Conservation (phyloP, 1,284 basidiomycete genomes). For the Trichosporon coremiiforme region DNA sequence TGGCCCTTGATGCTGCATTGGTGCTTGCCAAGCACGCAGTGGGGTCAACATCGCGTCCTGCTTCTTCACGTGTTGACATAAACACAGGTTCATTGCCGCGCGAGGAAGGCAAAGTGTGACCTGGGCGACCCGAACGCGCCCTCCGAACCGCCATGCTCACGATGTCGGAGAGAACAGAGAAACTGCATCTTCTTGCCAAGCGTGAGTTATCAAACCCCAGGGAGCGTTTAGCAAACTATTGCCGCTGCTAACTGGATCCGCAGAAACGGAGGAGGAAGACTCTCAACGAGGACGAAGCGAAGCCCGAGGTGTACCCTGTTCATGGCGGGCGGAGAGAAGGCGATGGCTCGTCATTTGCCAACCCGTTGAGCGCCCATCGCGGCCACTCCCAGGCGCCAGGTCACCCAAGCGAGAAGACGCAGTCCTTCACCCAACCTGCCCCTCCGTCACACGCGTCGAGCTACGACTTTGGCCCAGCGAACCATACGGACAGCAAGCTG, state of each 20-base stretch:
- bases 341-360: slow-evolving; percentile 6
- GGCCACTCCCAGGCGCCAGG: background rate
- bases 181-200: slow-evolving; percentile 57
- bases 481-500: slow-evolving; percentile 17
- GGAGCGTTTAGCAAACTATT: too few relatives aligned
- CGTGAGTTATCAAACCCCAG: slow-evolving; percentile 33
- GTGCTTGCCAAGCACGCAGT: too few relatives aligned
- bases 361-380: slow-evolving; percentile 7
- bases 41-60: too few relatives aligned
- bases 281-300: slow-evolving; percentile 29
- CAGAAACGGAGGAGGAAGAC: slow-evolving; percentile 49
- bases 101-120: slow-evolving; percentile 58
- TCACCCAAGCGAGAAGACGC: background rate
- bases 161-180: slow-evolving; percentile 57
- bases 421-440: background rate
- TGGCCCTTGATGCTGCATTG: background rate
- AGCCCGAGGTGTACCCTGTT: slow-evolving; percentile 33
- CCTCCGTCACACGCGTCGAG: background rate
- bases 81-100: slow-evolving; percentile 51
- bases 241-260: background rate
- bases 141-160: slow-evolving; percentile 56
- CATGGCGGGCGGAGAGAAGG: slow-evolving; percentile 15
- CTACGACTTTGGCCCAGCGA: slow-evolving; percentile 17
- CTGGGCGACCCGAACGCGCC: slow-evolving; percentile 58
- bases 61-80: background rate